phyloP scores from a whole-genome alignment of 208 protist species.

The Zelonia costaricensis region DNA sequence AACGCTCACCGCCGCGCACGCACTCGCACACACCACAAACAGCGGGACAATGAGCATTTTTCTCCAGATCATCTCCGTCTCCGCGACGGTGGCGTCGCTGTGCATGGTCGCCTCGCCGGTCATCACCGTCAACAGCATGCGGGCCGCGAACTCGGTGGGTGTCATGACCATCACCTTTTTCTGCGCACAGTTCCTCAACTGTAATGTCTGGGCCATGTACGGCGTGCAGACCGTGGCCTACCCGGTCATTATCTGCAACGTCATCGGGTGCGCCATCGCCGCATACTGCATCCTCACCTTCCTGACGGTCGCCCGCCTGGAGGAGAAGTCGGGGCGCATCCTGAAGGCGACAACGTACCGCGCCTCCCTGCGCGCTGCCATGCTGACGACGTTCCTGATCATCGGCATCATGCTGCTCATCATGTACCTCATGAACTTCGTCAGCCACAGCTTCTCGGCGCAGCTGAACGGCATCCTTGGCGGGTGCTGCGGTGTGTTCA shows the following conservation, averaged over 20 bases:
- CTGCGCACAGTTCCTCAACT: conserved; percentile 67
- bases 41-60: conserved; percentile 25
- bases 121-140: conserved; percentile 51
- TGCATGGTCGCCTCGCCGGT: conserved; percentile 57
- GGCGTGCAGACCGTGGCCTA: conserved; percentile 30
- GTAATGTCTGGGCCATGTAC: conserved; percentile 66
- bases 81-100: conserved; percentile 45
- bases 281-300: conserved; percentile 64
- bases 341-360: conserved; percentile 48
- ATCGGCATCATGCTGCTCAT: conserved; percentile 34
- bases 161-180: conserved; percentile 68
- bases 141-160: conserved; percentile 36
- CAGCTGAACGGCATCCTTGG: conserved; percentile 51
- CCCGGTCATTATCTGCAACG: conserved; percentile 58
- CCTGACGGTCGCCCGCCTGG: conserved; percentile 42
- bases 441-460: conserved; percentile 11
- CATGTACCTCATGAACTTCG: conserved; percentile 33
- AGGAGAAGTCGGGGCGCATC: conserved; percentile 42
- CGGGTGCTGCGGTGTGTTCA: conserved; percentile 53
- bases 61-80: conserved; percentile 36
- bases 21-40: neutral
- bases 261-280: conserved; percentile 41
- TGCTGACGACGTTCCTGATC: conserved; percentile 16
- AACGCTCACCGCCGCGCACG: neutral
- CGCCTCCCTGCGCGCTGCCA: conserved; percentile 13